Percentiles rank a stretch among this genome's conserved stretches.
These are phyloP conservation scores for Spinacia oleracea DNA, from an alignment of 179 eudicot genomes.

Conservation along the genomic window DNA sequence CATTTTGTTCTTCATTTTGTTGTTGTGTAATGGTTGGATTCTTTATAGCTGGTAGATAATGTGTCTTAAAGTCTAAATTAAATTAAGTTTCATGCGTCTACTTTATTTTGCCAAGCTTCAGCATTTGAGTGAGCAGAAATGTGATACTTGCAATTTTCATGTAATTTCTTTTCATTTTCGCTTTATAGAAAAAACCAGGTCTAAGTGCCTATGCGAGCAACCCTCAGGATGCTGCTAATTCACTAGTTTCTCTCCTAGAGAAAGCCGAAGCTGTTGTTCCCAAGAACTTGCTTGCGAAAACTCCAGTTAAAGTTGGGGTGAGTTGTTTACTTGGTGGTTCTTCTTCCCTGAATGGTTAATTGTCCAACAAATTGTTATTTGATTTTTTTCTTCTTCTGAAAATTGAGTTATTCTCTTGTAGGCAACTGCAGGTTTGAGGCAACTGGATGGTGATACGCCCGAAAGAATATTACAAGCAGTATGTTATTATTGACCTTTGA, in stretches of 20 bases:
- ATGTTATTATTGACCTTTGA: conserved; percentile 24
- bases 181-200: conserved; percentile 76
- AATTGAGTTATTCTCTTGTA: conserved; percentile 22
- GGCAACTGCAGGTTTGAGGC: conserved; percentile 99
- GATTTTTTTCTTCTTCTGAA: too few species aligned
- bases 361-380: neutral
- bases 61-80: neutral
- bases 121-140: neutral
- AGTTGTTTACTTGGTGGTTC: conserved; percentile 30
- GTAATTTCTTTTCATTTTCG: neutral
- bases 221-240: conserved; percentile 81
- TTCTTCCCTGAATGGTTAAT: conserved; percentile 3
- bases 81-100: neutral
- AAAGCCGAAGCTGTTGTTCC: conserved; percentile 73
- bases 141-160: neutral
- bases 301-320: conserved; percentile 96
- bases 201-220: conserved; percentile 77
- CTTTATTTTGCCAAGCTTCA: neutral
- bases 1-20: neutral
- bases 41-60: neutral
- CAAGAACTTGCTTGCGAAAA: conserved; percentile 52
- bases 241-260: conserved; percentile 60
- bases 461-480: conserved; percentile 96
- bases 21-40: neutral
- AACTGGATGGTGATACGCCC: conserved; percentile 78